A percentile compares a stretch with the other conserved stretches of the same genome.
Conservation (phyloP, 2,329 filamentous ascomycete species). For the Spiromastix sp. region DNA sequence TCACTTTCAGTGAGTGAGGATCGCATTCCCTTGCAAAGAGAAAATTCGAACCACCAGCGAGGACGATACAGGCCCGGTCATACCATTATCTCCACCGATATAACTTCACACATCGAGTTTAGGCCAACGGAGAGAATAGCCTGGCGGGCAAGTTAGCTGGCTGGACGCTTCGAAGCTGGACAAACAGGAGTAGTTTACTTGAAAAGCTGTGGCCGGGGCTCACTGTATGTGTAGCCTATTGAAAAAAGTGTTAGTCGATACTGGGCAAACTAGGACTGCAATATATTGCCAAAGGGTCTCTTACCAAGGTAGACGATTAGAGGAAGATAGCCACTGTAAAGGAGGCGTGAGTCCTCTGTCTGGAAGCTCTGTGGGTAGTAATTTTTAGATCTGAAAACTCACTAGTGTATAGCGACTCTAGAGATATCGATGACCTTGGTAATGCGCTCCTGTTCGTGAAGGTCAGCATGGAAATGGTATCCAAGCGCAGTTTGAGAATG, state of each 20-base stretch:
- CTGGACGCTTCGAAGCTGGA: background rate
- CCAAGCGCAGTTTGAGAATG: conserved; percentile 1
- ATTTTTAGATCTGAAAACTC: conserved; percentile 32
- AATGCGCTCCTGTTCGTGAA: conserved; percentile 71
- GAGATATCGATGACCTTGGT: conserved; percentile 92
- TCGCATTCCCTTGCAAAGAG: too few species aligned
- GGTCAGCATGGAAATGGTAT: background rate
- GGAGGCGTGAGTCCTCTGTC: conserved; percentile 11
- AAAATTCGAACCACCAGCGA: too few species aligned
- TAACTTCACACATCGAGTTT: too few species aligned
- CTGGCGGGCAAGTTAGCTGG: conserved; percentile 12
- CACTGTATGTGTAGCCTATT: conserved; percentile 84
- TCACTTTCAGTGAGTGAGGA: too few species aligned
- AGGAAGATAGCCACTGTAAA: conserved; percentile 77
- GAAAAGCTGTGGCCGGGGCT: conserved; percentile 74
- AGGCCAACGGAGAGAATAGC: conserved; percentile 35
- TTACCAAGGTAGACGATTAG: conserved; percentile 93
- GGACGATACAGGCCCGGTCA: too few species aligned
- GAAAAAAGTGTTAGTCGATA: conserved; percentile 5
- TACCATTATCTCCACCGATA: too few species aligned
- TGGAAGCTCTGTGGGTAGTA: background rate
- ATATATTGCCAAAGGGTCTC: conserved; percentile 15
- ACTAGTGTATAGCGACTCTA: conserved; percentile 93
- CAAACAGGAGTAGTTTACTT: conserved; percentile 40
- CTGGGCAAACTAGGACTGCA: background rate